Evolutionary conservation across 345 rosid species (phyloP).

Genomic region (Acer campestre): DNA sequence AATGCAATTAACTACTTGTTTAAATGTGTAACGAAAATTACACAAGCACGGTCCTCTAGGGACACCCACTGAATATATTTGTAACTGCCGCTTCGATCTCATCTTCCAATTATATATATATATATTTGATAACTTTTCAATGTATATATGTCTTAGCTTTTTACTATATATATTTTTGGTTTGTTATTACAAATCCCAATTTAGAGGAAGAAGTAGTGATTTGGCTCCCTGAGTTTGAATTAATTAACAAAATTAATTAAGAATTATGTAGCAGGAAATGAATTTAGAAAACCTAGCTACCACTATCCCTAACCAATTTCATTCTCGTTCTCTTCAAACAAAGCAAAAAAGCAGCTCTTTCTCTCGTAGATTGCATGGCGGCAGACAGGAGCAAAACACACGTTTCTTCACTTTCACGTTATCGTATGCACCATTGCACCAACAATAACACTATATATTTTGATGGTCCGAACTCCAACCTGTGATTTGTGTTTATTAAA

Average conservation of each 20-base stretch:
- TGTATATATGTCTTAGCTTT: too few relatives aligned
- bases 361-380: constrained; percentile 52
- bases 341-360: constrained; percentile 13
- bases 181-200: too few relatives aligned
- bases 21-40: background rate
- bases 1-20: background rate
- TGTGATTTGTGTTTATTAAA: background rate
- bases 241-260: too few relatives aligned
- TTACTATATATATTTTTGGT: too few relatives aligned
- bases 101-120: too few relatives aligned
- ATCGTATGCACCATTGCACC: constrained; percentile 13
- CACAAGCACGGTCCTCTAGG: constrained; percentile 3
- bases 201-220: too few relatives aligned
- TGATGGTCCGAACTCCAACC: background rate
- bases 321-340: constrained; percentile 12
- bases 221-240: too few relatives aligned
- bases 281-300: background rate
- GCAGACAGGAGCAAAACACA: constrained; percentile 77
- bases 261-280: too few relatives aligned
- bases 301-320: background rate
- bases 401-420: constrained; percentile 54
- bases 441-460: background rate
- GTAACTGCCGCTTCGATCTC: too few relatives aligned
- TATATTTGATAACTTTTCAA: too few relatives aligned
- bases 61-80: too few relatives aligned